These are phyloP conservation scores for Cinnamomum micranthum DNA, from an alignment of 164 flowering plant genomes.

Conservation along the genomic window DNA sequence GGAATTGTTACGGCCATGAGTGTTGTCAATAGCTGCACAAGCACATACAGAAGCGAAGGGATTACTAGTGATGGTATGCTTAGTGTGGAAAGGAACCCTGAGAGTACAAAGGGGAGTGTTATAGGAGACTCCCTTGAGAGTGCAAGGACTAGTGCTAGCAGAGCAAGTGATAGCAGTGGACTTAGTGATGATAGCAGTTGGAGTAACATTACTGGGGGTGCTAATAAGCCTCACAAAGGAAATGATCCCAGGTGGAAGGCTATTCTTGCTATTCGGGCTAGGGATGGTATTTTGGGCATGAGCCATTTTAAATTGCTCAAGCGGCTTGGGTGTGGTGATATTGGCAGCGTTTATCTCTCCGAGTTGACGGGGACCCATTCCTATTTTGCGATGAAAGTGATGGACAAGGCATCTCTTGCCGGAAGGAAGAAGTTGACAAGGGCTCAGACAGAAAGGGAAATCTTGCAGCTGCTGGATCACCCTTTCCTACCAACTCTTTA, in stretches of 20 bases:
- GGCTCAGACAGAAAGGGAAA: conserved; percentile 71
- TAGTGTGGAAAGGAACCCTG: conserved; percentile 64
- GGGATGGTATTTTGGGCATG: conserved; percentile 91
- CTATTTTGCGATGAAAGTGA: conserved; percentile 72
- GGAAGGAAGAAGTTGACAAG: conserved; percentile 65
- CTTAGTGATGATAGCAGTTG: conserved; percentile 96
- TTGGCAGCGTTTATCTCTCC: conserved; percentile 56
- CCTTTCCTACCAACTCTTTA: conserved; percentile 75
- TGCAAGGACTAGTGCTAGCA: conserved; percentile 75
- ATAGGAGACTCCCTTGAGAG: conserved; percentile 88
- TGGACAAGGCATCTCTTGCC: conserved; percentile 77
- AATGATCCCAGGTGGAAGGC: conserved; percentile 98
- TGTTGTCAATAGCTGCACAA: conserved; percentile 65
- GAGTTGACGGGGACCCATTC: conserved; percentile 44
- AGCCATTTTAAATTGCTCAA: conserved; percentile 70
- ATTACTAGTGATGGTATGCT: conserved; percentile 72
- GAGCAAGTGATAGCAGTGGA: conserved; percentile 94
- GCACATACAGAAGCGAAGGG: conserved; percentile 70
- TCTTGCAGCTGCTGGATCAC: conserved; percentile 67
- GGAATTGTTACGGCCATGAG: conserved; percentile 86
- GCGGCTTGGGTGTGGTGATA: conserved; percentile 80
- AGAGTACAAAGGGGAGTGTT: conserved; percentile 61
- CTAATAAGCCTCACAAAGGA: conserved; percentile 94
- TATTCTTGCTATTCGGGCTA: conserved; percentile 74
- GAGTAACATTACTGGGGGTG: conserved; percentile 86